Evolutionary conservation across 2,329 filamentous ascomycete species (phyloP).

Genomic region (Xylaria sp.): DNA sequence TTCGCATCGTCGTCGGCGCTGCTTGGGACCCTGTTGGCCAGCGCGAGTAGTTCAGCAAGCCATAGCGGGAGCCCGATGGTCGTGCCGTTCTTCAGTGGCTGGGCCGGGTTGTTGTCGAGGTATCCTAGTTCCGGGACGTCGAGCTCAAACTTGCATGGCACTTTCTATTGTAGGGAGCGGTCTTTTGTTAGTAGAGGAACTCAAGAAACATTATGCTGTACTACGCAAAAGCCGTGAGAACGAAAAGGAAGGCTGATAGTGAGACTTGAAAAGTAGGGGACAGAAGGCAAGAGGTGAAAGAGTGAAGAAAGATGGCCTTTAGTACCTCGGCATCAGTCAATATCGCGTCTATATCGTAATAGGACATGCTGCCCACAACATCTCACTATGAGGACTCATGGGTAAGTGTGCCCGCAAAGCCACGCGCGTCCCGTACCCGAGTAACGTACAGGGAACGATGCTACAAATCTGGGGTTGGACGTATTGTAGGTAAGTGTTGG

Average conservation of each 20-base stretch:
- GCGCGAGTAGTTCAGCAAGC: conserved; percentile 92
- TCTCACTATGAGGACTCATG: conserved; percentile 24
- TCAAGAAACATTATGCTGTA: not conserved
- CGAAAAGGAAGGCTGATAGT: not conserved
- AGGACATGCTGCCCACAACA: conserved; percentile 66
- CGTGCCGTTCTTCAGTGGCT: conserved; percentile 81
- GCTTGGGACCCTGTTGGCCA: conserved; percentile 62
- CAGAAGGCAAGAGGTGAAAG: not conserved
- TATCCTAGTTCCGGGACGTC: conserved; percentile 88
- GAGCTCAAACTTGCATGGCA: conserved; percentile 94
- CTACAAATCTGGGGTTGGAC: too few species aligned
- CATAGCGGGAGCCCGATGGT: conserved; percentile 88
- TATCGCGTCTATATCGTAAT: conserved; percentile 88
- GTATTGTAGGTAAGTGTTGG: not conserved
- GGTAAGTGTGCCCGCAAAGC: not conserved
- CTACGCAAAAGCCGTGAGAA: too few species aligned
- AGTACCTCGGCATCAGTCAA: conserved; percentile 83
- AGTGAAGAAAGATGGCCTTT: conserved; percentile 18
- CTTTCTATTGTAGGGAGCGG: conserved; percentile 70
- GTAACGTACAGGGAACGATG: too few species aligned
- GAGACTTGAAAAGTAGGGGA: not conserved
- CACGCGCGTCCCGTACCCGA: too few species aligned
- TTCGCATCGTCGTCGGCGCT: conserved; percentile 55
- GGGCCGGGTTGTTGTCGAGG: conserved; percentile 80
- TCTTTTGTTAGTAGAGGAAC: conserved; percentile 25